Evolutionary conservation across 2,329 filamentous ascomycete species (phyloP), one percentile per base, ranked within the genome.

Genomic region (Ceratocystiopsis sp.): DNA sequence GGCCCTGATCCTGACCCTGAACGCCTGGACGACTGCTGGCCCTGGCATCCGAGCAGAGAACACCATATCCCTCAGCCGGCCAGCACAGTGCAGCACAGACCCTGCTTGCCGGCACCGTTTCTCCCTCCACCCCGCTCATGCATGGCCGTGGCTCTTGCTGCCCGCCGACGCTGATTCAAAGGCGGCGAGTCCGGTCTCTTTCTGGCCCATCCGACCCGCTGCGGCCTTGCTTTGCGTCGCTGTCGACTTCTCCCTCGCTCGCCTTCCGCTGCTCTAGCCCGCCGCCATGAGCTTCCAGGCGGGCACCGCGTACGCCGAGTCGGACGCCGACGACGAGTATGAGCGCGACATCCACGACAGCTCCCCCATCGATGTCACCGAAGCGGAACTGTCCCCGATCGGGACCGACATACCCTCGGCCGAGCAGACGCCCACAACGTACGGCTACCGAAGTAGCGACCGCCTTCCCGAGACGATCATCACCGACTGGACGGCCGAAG

Each of bases 271-370:
- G 8, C 4, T 10, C 18, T 32, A n/a, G 16, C 15, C 19, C 19
- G 35, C 47, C 51, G 56, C 54, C 44, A 74, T 75, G 72, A 72
- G 69, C 58, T 78, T 78, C 62, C 72, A 74, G 54, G 68, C 69
- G 49, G 75, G 75, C 55, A 78, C 75, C 51, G 74, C 77, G 48
- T 86, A 85, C 60, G 76, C 82, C 59, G 82, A 84, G 62, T 84
- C 77, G 51, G 82, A 84, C 57, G 80, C 80, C 53, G 82, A 85
- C 62, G 83, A 87, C 62, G 83, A 87, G 65, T 85, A 84, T 59
- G 81, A 87, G 68, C 70, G 79, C 56, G 78, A 77, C 59, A 68
- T 79, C 51, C 69, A 73, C 55, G 73, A 77, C 55, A 75, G 72
- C 58, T 81, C 78, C 7, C 80, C 78, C 46, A 72, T 75, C 51